Evolutionary conservation across 352 stramenopile species (phyloP), one percentile per base, ranked within the genome.

Genomic region (Globisporangium paroecandrum): DNA sequence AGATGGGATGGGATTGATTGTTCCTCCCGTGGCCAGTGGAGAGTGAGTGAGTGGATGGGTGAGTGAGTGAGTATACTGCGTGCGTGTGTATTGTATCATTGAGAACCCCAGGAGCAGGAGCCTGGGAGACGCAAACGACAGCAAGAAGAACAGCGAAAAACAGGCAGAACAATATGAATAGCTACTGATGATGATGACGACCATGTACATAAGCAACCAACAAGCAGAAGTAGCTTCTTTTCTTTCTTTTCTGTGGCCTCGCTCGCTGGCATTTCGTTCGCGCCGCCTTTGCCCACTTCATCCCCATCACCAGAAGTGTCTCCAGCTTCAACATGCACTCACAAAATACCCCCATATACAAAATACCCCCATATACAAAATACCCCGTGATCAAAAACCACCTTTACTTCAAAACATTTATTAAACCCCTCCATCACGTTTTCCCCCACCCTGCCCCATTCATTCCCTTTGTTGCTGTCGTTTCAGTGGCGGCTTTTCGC

Each of bases 81-180:
- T 59, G 54, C 25, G 54, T 32, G 25, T 59, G 54, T 59, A 49
- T 49, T 49, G 41, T 49, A 49, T n/a, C 8, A 49, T 49, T 49
- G 41, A 49, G 15, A 49, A 15, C 38, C 38, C 38, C 38, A 24
- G 12, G 25, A 8, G 4, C 27, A 47, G 56, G 29, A 62, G 56
- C 36, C 36, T 43, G 36, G 18, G 13, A 25, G 27, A 36, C 15
- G 54, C 24, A 18, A 24, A 59, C 22, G 18, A 29, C 54, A 38
- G 15, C 41, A 49, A 49, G 41, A 49, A n/a, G 36, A 49, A n/a
- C 2, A 49, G 8, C 2, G 4, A 46, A 49, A 49, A 49, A n/a
- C 36, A 43, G 36, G 27, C 36, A 18, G 12, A 49, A n/a, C 41
- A 9, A 49, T 49, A 49, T n/a, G 41, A 49, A 49, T 49, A 49